Conservation (phyloP, 257 asterid genomes). For the Ligustrum vulgare region DNA sequence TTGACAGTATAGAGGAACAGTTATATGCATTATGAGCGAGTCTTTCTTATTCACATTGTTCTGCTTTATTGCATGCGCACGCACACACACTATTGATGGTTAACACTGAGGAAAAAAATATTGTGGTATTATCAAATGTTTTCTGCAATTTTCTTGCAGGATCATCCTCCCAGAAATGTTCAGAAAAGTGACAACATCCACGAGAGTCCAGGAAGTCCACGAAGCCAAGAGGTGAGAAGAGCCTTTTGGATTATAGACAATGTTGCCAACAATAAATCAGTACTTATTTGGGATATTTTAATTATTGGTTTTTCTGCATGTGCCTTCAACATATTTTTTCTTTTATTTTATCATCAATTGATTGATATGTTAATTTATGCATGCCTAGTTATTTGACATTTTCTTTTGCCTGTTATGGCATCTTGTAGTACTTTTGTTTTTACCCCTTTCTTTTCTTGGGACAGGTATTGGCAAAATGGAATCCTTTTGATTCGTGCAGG, state of each 20-base stretch:
- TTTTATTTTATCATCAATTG: background rate
- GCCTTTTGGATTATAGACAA: background rate
- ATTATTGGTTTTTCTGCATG: background rate
- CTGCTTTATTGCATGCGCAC: background rate
- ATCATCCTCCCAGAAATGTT: slow-evolving; percentile 36
- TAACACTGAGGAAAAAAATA: background rate
- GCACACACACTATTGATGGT: background rate
- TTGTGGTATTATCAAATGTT: slow-evolving; percentile 3
- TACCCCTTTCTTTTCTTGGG: slow-evolving; percentile 20
- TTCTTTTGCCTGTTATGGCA: background rate
- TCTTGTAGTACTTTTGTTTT: background rate
- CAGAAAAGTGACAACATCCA: slow-evolving; percentile 44
- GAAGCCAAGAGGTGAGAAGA: slow-evolving; percentile 44
- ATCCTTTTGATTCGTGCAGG: slow-evolving; percentile 59
- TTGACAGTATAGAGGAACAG: background rate
- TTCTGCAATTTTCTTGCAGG: slow-evolving; percentile 36
- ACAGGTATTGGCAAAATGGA: slow-evolving; percentile 70
- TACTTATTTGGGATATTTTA: background rate
- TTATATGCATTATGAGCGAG: background rate
- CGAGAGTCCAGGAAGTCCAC: slow-evolving; percentile 55
- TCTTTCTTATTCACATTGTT: background rate
- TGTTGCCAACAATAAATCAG: background rate
- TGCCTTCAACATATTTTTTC: background rate
- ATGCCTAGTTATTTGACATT: background rate
- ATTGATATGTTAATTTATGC: background rate